Base-by-base conservation (phyloP, 1,284 basidiomycete species). In the Sparassis latifolia region DNA sequence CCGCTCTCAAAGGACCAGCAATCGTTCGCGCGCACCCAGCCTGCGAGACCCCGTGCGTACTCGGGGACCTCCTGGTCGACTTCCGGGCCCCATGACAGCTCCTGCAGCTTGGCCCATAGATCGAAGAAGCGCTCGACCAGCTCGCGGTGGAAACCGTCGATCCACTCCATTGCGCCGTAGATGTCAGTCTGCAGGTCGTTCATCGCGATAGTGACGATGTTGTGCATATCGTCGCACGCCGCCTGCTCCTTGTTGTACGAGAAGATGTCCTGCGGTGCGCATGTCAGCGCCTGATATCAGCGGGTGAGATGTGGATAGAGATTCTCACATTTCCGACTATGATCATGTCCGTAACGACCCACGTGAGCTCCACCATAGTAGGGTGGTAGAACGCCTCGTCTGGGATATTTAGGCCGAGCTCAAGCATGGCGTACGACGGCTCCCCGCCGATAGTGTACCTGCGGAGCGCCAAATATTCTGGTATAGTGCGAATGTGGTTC, bases 1-100 rank as follows among this genome's bases (percentile, higher is more conserved):
- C 61, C 58, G 48, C 66, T 62, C 48, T 67, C 68, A 46, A 70
- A 71, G 43, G 57, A 62, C 70, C 69, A 72, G 12, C 49, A 49
- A 44, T 65, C 63, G 50, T 68, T 69, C 4, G 58, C 63, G 10
- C 64, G 58, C 2, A 66, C 62, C 69, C 67, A 71, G 49, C 67
- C 68, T 2, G 61, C 69, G 33, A 73, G 29, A 3, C 65, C 66
- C 41, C 66, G 49, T 6, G 66, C 30, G 45, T 71, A 73, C 20
- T 54, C 42, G 1, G 39, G 39, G 4, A 70, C 46, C 33, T 63
- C 52, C 2, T 29, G 29, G 47, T 68, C 62, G 6, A 69, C 42
- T 28, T 49, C 39, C 9, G 38, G n/a, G 2, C 47, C 53, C 33
- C 55, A 64, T 3, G 56, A 59, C 7, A 59, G 61, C 31, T n/a